Percentiles rank a stretch among this genome's conserved stretches.
Conservation (phyloP, 169 alveolate species). For the Plasmodium relictum region DNA sequence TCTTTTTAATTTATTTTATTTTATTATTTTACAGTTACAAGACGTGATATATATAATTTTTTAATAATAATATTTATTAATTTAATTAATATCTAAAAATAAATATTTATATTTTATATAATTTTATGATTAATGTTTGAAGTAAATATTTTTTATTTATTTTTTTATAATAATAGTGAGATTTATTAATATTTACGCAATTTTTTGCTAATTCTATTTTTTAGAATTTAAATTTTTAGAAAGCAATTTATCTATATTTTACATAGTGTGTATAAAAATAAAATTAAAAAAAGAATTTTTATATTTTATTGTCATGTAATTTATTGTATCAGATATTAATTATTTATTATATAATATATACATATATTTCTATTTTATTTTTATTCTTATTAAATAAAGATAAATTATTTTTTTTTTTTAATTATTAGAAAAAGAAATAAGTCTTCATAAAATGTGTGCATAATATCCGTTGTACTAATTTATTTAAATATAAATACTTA, state of each 20-base stretch:
- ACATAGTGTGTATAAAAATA: background rate
- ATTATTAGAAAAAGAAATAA: background rate
- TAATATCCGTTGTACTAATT: background rate
- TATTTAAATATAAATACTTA: background rate
- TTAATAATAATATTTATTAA: no score
- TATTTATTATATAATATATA: background rate
- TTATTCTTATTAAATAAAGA: background rate
- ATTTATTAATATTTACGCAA: background rate
- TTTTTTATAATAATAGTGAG: background rate
- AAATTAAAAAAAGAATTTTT: background rate
- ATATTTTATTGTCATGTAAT: background rate
- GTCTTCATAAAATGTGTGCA: conserved; percentile 6
- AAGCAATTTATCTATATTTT: background rate
- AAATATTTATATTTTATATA: no score
- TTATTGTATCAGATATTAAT: background rate
- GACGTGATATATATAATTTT: no score
- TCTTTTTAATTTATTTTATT: no score
- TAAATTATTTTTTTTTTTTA: background rate
- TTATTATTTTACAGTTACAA: no score
- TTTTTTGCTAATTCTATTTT: background rate
- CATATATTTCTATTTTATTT: background rate
- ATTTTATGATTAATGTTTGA: no score
- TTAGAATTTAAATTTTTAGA: background rate
- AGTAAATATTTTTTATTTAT: background rate
- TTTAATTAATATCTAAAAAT: no score